Evolutionary conservation across 2,329 filamentous ascomycete genomes (phyloP), one percentile per base, ranked within the genome.

Genomic region (Colletotrichum karsti): DNA sequence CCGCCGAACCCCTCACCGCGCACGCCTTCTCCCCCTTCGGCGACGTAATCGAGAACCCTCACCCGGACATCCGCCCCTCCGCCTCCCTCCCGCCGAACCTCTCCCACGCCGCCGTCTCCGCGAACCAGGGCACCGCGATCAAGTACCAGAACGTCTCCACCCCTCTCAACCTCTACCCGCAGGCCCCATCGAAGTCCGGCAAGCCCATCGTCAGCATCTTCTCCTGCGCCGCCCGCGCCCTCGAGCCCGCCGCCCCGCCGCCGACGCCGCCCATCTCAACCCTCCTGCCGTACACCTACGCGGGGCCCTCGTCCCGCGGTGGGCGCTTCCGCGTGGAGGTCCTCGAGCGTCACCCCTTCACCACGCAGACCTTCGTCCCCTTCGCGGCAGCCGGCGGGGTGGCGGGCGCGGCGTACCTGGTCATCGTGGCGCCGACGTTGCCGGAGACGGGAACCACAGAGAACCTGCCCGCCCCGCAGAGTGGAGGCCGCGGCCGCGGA

Each of bases 281-380:
- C 54, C 48, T 70, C 1, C 67, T 70, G 15, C 69, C 69, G 37
- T 70, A 70, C 51, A 61, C 55, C 39, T 55, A 66, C 62, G 61
- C 62, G 39, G 53, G 54, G 54, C 51, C 30, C 51, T n/a, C 57
- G 37, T 20, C 57, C 28, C 33, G 58, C 35, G 24, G 50, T 55
- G 73, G 62, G 71, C 68, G 66, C 22, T 93, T 97, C 76, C 83
- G 87, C 50, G 86, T 98, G 60, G 80, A 81, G 20, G 88, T 97
- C 64, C 88, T 98, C 30, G 96, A 99, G 79, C 87, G 96, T 41
- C 96, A 99, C 79, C 95, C 96, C 0, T 98, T 91, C 80, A 98
- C 96, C 1, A 93, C 93, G 2, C 96, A 99, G 82, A 97, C 94
- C 0, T 98, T 99, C 79, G 87, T 93, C 46, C 96, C 96, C 0